phyloP scores from a whole-genome alignment of 2,329 filamentous ascomycete genomes.

The Talaromyces sp. region DNA sequence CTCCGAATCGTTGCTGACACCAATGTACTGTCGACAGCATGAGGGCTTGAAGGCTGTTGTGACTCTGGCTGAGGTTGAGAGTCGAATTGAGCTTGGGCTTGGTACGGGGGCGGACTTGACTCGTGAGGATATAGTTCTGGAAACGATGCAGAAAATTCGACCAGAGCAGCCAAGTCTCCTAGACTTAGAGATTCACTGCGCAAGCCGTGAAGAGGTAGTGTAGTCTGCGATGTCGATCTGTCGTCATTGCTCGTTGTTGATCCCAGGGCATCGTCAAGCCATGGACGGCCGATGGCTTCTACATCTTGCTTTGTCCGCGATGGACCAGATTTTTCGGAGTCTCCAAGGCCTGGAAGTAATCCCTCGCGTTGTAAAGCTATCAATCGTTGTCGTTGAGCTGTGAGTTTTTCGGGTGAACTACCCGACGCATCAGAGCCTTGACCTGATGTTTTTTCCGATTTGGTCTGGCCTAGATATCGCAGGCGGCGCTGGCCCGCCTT shows the following conservation, averaged over 20 bases:
- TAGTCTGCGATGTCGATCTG: slow-evolving; percentile 19
- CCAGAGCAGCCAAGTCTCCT: slow-evolving; percentile 32
- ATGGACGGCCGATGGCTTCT: slow-evolving; percentile 38
- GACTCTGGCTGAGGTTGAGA: background rate
- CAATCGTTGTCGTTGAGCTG: slow-evolving; percentile 26
- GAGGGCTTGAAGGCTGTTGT: background rate
- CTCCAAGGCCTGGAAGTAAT: slow-evolving; percentile 23
- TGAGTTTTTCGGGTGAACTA: slow-evolving; percentile 9
- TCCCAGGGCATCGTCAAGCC: slow-evolving; percentile 31
- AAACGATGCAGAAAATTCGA: slow-evolving; percentile 31
- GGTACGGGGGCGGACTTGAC: slow-evolving; percentile 17
- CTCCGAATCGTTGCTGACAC: background rate
- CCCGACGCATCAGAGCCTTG: slow-evolving; percentile 9
- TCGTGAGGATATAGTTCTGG: slow-evolving; percentile 17
- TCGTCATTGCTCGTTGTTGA: slow-evolving; percentile 15
- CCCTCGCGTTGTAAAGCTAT: slow-evolving; percentile 32
- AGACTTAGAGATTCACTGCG: slow-evolving; percentile 26
- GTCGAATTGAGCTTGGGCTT: slow-evolving; percentile 9
- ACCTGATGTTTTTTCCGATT: slow-evolving; percentile 18
- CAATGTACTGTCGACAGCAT: background rate
- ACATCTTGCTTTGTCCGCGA: slow-evolving; percentile 34
- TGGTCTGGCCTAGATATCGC: slow-evolving; percentile 33
- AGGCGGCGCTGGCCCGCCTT: slow-evolving; percentile 36
- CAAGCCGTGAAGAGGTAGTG: slow-evolving; percentile 23
- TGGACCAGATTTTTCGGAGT: slow-evolving; percentile 23